Conservation (phyloP, 495 filamentous ascomycete genomes). For the Penicillium crystallinum region DNA sequence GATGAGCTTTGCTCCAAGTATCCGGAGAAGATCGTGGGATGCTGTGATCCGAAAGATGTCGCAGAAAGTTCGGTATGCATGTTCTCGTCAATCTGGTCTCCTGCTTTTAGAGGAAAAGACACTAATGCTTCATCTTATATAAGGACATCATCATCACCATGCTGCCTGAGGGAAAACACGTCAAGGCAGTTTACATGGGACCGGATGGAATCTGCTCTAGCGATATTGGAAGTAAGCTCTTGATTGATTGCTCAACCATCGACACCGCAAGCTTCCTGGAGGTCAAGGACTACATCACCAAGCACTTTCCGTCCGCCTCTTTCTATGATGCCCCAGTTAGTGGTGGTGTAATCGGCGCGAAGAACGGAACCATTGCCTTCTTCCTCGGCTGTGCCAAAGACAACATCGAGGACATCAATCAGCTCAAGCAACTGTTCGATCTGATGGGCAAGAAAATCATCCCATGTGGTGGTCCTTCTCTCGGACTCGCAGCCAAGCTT, state of each 20-base stretch:
- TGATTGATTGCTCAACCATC: conserved; percentile 45
- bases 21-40: conserved; percentile 20
- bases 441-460: conserved; percentile 45
- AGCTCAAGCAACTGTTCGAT: conserved; percentile 27
- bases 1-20: conserved; percentile 28
- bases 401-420: conserved; percentile 23
- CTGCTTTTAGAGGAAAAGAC: neutral
- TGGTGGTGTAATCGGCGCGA: conserved; percentile 43
- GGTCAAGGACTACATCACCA: conserved; percentile 26
- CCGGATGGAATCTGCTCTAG: conserved; percentile 29
- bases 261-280: conserved; percentile 36
- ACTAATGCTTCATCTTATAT: neutral
- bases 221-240: conserved; percentile 25
- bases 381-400: conserved; percentile 39
- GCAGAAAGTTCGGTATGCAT: conserved; percentile 36
- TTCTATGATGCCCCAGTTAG: conserved; percentile 44
- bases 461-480: conserved; percentile 45
- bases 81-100: neutral
- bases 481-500: conserved; percentile 50
- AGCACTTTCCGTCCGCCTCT: conserved; percentile 15
- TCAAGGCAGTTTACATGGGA: conserved; percentile 50
- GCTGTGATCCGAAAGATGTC: conserved; percentile 33
- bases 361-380: conserved; percentile 44
- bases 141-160: conserved; percentile 64
- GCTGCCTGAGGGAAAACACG: conserved; percentile 61